Evolutionary conservation across 2,329 filamentous ascomycete species (phyloP).

Genomic region (Dryadomyces quercus-mongolicae): DNA sequence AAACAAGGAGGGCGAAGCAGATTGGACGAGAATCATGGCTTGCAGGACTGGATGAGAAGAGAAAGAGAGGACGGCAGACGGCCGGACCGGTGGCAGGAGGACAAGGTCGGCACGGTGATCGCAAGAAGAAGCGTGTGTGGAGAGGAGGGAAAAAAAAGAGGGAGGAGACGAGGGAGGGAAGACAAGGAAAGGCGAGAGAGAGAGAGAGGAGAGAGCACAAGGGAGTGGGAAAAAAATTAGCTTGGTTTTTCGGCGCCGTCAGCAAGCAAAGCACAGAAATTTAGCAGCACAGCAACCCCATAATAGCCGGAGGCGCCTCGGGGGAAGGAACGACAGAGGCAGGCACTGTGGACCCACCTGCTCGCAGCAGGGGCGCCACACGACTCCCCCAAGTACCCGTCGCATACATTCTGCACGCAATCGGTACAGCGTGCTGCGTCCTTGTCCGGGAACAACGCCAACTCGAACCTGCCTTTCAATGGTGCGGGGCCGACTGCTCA

Average conservation of each 20-base stretch:
- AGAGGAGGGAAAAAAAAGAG: neutral
- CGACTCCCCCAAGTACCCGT: neutral
- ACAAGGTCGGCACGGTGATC: neutral
- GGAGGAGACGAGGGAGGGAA: neutral
- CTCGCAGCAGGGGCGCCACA: neutral
- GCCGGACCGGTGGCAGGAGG: neutral
- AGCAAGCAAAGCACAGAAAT: neutral
- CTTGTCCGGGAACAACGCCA: too few species aligned
- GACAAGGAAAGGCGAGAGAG: neutral
- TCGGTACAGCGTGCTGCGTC: neutral
- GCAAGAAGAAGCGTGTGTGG: neutral
- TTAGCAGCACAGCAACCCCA: neutral
- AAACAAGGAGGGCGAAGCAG: neutral
- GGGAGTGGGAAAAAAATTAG: conserved; percentile 6
- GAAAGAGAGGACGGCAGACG: neutral
- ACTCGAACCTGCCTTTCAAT: too few species aligned
- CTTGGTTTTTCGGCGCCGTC: conserved; percentile 4
- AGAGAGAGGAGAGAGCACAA: neutral
- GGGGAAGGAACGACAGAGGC: conserved; percentile 8
- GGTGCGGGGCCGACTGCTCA: too few species aligned
- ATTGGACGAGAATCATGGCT: conserved; percentile 3
- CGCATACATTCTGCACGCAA: neutral
- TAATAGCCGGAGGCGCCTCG: conserved; percentile 7
- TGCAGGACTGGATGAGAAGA: neutral
- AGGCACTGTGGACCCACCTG: neutral